Conservation (phyloP, 345 rosid species). For the rapeseed (Brassica napus) region DNA sequence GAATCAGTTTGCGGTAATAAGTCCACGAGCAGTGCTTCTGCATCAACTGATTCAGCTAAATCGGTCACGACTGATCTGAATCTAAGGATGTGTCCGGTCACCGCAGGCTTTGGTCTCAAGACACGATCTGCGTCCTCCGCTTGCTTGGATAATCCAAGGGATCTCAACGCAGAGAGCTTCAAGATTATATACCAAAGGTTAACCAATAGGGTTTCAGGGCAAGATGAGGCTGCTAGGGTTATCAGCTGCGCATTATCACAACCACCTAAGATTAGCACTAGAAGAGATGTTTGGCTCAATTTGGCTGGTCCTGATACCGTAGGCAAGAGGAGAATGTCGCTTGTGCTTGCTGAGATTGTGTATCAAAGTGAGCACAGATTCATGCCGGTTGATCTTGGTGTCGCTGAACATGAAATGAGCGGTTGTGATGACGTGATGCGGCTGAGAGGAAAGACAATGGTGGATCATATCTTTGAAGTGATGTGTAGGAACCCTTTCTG, state of each 20-base stretch:
- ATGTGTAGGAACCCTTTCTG: slow-evolving; percentile 59
- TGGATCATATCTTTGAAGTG: slow-evolving; percentile 64
- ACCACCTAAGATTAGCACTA: slow-evolving; percentile 27
- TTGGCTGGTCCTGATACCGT: slow-evolving; percentile 59
- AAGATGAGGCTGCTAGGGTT: slow-evolving; percentile 59
- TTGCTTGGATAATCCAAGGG: slow-evolving; percentile 10
- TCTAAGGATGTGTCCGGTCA: slow-evolving; percentile 46
- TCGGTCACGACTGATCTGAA: slow-evolving; percentile 58
- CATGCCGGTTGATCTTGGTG: slow-evolving; percentile 56
- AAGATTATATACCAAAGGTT: slow-evolving; percentile 57
- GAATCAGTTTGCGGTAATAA: slow-evolving; percentile 26
- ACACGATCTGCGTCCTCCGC: slow-evolving; percentile 38
- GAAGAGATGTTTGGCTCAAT: slow-evolving; percentile 70
- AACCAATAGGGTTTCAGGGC: slow-evolving; percentile 56
- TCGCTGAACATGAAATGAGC: slow-evolving; percentile 31
- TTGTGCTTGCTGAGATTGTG: slow-evolving; percentile 59
- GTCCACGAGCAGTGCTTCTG: slow-evolving; percentile 25
- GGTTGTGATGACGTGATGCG: slow-evolving; percentile 34
- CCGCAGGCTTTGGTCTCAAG: slow-evolving; percentile 36
- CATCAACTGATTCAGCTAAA: slow-evolving; percentile 33
- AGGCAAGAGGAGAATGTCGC: slow-evolving; percentile 58
- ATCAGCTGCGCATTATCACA: slow-evolving; percentile 47
- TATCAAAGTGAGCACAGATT: slow-evolving; percentile 52
- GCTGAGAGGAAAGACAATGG: slow-evolving; percentile 66
- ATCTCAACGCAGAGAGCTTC: slow-evolving; percentile 41